Evolutionary conservation across 148 eudicot species (phyloP).

Genomic region (Chenopodium formosanum): DNA sequence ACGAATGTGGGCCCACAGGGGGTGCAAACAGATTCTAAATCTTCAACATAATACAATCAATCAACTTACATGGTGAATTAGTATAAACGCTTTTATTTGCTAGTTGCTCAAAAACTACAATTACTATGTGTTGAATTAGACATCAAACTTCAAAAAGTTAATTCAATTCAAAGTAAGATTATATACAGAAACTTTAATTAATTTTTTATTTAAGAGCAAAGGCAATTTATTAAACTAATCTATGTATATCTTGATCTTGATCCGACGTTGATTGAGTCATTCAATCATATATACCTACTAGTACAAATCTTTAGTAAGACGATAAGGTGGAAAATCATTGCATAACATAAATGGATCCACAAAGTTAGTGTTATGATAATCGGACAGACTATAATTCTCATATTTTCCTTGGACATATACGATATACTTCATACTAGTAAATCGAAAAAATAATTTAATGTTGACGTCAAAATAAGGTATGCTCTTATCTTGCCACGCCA

Average conservation of each 20-base stretch:
- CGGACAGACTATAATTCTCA: neutral
- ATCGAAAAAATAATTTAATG: neutral
- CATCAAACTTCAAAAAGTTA: no score
- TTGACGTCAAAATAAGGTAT: neutral
- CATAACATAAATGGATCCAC: neutral
- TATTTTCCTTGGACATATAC: neutral
- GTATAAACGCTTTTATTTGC: no score
- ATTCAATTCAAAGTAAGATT: no score
- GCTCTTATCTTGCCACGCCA: conserved; percentile 25
- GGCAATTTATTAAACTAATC: neutral
- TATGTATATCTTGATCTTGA: neutral
- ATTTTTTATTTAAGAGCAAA: neutral
- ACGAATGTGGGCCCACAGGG: no score
- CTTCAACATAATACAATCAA: no score
- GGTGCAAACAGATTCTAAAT: no score
- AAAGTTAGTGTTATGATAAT: neutral
- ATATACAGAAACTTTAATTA: no score
- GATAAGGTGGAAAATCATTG: neutral
- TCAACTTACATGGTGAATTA: no score
- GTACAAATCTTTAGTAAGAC: neutral
- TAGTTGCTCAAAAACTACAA: no score
- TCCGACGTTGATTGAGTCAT: neutral
- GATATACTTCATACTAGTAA: no score
- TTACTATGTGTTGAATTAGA: no score
- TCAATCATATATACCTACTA: neutral